Percentiles rank a stretch among this genome's conserved stretches.
Evolutionary conservation across 192 early-diverging fungal species (phyloP).

Genomic region (Phycomyces nitens): DNA sequence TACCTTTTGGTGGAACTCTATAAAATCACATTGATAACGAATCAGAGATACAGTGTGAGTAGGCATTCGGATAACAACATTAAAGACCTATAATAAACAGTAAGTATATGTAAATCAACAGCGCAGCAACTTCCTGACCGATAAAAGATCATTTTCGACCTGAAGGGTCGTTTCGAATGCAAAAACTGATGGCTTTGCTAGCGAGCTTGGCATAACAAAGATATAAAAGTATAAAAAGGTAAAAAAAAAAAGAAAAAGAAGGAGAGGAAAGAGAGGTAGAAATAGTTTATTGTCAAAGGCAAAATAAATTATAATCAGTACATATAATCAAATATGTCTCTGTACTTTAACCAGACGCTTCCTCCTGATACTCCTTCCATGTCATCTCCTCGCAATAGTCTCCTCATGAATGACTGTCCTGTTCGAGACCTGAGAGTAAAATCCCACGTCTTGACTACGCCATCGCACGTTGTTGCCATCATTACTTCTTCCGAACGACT

Average conservation of each 20-base stretch:
- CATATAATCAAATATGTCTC: neutral
- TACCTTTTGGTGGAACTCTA: constrained; percentile 42
- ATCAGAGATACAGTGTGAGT: constrained; percentile 25
- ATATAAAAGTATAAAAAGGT: neutral
- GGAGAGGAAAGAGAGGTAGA: constrained; percentile 6
- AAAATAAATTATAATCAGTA: constrained; percentile 8
- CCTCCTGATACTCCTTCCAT: neutral
- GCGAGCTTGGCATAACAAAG: neutral
- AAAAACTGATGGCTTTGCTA: constrained; percentile 7
- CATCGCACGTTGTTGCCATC: constrained; percentile 5
- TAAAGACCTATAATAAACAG: constrained; percentile 40
- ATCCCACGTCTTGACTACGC: constrained; percentile 1
- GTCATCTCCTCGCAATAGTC: neutral
- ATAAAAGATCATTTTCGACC: constrained; percentile 10
- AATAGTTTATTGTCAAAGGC: constrained; percentile 3
- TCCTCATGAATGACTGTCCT: neutral
- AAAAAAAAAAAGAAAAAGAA: constrained; percentile 1
- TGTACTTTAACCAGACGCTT: neutral
- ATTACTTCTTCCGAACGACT: constrained; percentile 1
- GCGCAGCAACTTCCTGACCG: neutral
- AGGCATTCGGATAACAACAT: constrained; percentile 30
- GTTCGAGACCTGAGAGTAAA: constrained; percentile 3
- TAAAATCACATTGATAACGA: constrained; percentile 33
- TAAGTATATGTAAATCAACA: neutral
- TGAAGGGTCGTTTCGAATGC: constrained; percentile 26